These are phyloP conservation scores for Fusarium sp. DNA, from an alignment of 2,329 filamentous ascomycete genomes.

Conservation along the genomic window DNA sequence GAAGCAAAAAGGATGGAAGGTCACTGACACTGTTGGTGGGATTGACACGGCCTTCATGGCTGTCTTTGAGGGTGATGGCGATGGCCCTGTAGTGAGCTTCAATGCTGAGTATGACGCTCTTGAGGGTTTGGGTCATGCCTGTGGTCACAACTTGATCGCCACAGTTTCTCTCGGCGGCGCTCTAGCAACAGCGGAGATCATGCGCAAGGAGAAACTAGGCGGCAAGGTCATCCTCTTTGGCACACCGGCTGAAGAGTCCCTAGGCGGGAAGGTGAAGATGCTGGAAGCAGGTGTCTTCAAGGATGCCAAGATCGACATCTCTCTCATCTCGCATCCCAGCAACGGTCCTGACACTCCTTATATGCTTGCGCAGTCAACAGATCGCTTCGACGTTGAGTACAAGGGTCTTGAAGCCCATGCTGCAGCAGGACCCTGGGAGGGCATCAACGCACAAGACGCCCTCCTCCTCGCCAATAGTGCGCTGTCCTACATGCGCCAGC, in stretches of 20 bases:
- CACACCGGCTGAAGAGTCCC: conserved; percentile 41
- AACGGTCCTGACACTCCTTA: conserved; percentile 27
- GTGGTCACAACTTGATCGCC: conserved; percentile 44
- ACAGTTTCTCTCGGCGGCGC: conserved; percentile 35
- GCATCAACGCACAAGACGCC: conserved; percentile 44
- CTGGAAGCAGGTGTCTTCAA: conserved; percentile 39
- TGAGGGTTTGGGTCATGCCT: conserved; percentile 35
- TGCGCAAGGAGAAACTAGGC: conserved; percentile 33
- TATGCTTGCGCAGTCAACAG: conserved; percentile 37
- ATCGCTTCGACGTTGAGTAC: conserved; percentile 39
- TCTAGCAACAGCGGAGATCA: conserved; percentile 35
- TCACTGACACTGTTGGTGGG: conserved; percentile 57
- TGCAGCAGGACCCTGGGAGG: conserved; percentile 36
- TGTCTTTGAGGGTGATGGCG: conserved; percentile 54
- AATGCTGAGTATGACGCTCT: conserved; percentile 56
- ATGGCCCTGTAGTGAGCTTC: conserved; percentile 58
- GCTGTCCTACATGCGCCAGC: conserved; percentile 37
- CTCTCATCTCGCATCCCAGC: conserved; percentile 41
- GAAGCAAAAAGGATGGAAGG: conserved; percentile 54
- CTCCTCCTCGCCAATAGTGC: conserved; percentile 40
- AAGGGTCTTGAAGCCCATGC: conserved; percentile 34
- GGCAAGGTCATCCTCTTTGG: conserved; percentile 43
- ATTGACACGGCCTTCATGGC: conserved; percentile 61
- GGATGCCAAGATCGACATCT: conserved; percentile 42
- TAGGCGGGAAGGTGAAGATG: conserved; percentile 43